Conservation (phyloP, 2,329 filamentous ascomycete genomes). For the Rhynchosporium agropyri region DNA sequence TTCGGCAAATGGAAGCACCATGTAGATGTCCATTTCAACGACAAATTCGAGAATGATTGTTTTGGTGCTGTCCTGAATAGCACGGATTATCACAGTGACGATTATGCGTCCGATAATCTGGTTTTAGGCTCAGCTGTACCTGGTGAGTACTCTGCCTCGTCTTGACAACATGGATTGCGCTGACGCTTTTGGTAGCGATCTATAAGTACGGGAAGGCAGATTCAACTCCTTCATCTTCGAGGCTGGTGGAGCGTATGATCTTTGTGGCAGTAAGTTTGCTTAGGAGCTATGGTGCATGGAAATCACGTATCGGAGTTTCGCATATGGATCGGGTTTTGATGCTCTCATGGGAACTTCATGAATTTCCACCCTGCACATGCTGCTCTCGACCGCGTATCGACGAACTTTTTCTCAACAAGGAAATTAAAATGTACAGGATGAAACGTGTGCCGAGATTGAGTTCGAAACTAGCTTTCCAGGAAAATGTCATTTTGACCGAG, state of each 20-base stretch:
- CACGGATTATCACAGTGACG: constrained; percentile 31
- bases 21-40: constrained; percentile 26
- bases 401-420: too few relatives aligned
- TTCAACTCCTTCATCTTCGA: constrained; percentile 28
- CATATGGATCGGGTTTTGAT: too few relatives aligned
- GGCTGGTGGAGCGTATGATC: constrained; percentile 27
- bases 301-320: too few relatives aligned
- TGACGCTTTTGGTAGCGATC: constrained; percentile 15
- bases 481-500: too few relatives aligned
- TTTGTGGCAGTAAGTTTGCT: constrained; percentile 24
- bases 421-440: too few relatives aligned
- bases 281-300: background rate
- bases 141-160: constrained; percentile 21
- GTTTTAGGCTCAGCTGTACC: constrained; percentile 25
- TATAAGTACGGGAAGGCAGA: constrained; percentile 29
- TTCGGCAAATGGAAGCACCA: constrained; percentile 33
- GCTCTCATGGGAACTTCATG: too few relatives aligned
- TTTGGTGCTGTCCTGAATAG: constrained; percentile 25
- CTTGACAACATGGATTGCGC: background rate
- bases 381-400: too few relatives aligned
- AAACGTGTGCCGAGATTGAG: too few relatives aligned
- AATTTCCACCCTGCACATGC: too few relatives aligned
- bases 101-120: constrained; percentile 27
- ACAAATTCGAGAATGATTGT: constrained; percentile 29
- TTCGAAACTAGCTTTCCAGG: too few relatives aligned